These are phyloP conservation scores for Mrakiaceae sp. DNA, from an alignment of 1,284 basidiomycete genomes.

Conservation along the genomic window DNA sequence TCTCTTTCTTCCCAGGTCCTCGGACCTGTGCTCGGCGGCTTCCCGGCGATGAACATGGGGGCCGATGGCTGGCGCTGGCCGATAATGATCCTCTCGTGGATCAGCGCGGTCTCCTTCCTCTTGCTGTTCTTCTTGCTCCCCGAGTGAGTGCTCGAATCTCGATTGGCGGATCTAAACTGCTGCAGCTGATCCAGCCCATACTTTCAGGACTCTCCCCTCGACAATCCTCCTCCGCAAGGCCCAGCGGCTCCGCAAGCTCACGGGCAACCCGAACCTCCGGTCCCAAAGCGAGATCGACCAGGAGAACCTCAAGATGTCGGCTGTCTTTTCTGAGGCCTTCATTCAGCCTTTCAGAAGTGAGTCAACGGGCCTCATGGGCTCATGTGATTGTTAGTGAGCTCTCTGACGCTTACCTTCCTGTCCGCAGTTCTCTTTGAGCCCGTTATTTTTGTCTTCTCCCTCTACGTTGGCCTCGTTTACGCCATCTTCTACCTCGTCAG, in stretches of 20 bases:
- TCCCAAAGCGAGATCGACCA: slow-evolving; percentile 25
- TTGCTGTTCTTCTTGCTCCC: neutral
- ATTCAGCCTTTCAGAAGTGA: slow-evolving; percentile 21
- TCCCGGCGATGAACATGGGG: too few relatives aligned
- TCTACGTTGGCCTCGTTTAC: slow-evolving; percentile 21
- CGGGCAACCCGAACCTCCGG: slow-evolving; percentile 30
- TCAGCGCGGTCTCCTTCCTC: neutral
- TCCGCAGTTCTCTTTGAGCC: slow-evolving; percentile 25
- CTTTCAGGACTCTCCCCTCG: too few relatives aligned
- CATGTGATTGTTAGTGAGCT: too few relatives aligned
- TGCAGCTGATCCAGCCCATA: too few relatives aligned
- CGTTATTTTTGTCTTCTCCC: slow-evolving; percentile 27
- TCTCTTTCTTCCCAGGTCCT: too few relatives aligned
- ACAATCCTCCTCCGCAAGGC: slow-evolving; percentile 33
- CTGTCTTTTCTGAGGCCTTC: slow-evolving; percentile 21
- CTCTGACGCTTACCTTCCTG: too few relatives aligned
- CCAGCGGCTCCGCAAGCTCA: slow-evolving; percentile 29
- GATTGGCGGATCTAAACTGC: too few relatives aligned
- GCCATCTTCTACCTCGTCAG: slow-evolving; percentile 20
- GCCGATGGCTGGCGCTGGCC: neutral
- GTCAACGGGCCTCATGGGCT: too few relatives aligned
- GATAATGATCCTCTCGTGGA: slow-evolving; percentile 2
- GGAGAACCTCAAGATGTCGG: slow-evolving; percentile 17
- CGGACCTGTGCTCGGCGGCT: too few relatives aligned
- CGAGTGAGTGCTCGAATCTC: neutral